These are phyloP conservation scores for Coniosporium apollinis DNA, from an alignment of 495 filamentous ascomycete species.

Conservation along the genomic window DNA sequence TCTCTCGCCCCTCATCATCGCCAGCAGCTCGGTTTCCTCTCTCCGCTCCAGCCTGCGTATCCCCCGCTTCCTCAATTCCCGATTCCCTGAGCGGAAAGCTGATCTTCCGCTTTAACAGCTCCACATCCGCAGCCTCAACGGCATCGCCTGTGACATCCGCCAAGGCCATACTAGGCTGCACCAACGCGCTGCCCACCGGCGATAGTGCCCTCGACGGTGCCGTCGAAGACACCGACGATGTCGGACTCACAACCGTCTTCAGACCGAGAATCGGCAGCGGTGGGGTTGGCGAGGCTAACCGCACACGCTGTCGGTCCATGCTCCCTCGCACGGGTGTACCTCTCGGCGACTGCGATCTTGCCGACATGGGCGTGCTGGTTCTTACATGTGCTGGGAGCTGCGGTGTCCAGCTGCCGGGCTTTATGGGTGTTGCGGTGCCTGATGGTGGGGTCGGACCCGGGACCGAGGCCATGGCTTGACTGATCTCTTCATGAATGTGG, in stretches of 20 bases:
- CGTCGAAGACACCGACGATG: not conserved
- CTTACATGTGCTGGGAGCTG: no score
- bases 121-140: conserved; percentile 3
- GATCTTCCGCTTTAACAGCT: conserved; percentile 4
- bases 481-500: conserved; percentile 14
- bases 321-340: no score
- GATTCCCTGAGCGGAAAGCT: conserved; percentile 1
- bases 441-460: no score
- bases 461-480: conserved; percentile 7
- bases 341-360: no score
- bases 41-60: conserved; percentile 1
- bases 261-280: not conserved
- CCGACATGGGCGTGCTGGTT: no score
- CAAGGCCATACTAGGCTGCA: not conserved
- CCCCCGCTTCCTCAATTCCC: conserved; percentile 6
- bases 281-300: conserved; percentile 4
- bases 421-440: no score
- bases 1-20: conserved; percentile 4
- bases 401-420: no score
- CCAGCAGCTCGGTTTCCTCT: conserved; percentile 6
- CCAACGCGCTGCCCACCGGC: not conserved
- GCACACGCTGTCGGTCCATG: conserved; percentile 4
- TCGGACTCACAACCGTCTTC: not conserved
- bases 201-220: conserved; percentile 5
- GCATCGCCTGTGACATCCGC: not conserved